These are phyloP conservation scores for Chrysoporthe deuterocubensis DNA, from an alignment of 2,329 filamentous ascomycete genomes.

Conservation along the genomic window DNA sequence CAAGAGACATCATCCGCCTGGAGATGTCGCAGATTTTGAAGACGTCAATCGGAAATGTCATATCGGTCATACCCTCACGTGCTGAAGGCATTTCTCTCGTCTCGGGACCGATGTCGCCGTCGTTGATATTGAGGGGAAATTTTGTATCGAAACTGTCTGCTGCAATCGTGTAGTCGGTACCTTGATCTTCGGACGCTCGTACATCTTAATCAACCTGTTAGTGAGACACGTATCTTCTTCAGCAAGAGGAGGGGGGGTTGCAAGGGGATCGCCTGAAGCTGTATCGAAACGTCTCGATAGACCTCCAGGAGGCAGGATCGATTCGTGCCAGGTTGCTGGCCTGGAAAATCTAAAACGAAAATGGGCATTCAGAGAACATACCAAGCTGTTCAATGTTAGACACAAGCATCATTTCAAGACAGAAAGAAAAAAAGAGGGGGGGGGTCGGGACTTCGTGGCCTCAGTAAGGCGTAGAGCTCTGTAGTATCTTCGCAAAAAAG, in stretches of 20 bases:
- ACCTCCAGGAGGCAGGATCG: too few relatives aligned
- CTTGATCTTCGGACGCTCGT: constrained; percentile 30
- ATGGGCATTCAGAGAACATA: background rate
- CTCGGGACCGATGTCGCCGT: constrained; percentile 53
- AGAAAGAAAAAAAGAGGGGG: background rate
- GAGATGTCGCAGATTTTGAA: constrained; percentile 41
- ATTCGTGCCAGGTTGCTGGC: background rate
- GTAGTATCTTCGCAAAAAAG: background rate
- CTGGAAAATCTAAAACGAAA: background rate
- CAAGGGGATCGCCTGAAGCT: background rate
- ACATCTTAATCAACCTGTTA: constrained; percentile 42
- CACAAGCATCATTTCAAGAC: background rate
- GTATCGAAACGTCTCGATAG: too few relatives aligned
- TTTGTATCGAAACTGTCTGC: constrained; percentile 30
- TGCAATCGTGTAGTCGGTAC: constrained; percentile 52
- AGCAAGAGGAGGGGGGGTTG: background rate
- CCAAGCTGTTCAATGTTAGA: constrained; percentile 6
- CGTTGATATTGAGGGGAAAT: constrained; percentile 61
- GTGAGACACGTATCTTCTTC: too few relatives aligned
- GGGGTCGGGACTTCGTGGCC: too few relatives aligned
- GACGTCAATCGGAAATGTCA: constrained; percentile 58
- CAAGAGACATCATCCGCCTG: constrained; percentile 42
- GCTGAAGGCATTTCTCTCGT: constrained; percentile 53
- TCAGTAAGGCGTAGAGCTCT: too few relatives aligned
- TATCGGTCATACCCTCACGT: constrained; percentile 58